Evolutionary conservation across 345 rosid species (phyloP), one percentile per base, ranked within the genome.

Genomic region (Laguncularia racemosa): DNA sequence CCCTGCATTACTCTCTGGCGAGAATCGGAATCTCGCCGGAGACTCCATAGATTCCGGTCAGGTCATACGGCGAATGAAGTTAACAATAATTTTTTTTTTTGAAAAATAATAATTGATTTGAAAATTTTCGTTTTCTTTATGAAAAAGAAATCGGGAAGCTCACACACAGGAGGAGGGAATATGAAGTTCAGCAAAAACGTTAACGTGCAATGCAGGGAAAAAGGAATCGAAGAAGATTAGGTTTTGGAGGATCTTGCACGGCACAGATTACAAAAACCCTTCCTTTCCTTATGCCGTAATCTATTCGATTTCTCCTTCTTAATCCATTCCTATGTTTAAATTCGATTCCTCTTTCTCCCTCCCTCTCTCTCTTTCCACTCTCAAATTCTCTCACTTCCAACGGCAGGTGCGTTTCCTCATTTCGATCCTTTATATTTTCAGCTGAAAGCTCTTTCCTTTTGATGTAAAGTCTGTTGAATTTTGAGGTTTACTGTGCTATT

Each of bases 131-230:
- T 33, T 33, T 33, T 33, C 40, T 33, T 33, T 33, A 33, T 33
- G 46, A 3, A 7, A 53, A 20, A 13, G 63, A 49, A 12, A 40
- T 7, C 33, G 55, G 20, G 10, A 13, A 16, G n/a, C n/a, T n/a
- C n/a, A 13, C 21, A 11, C 19, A 23, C 20, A 38, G 54, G 40
- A 47, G 26, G 15, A 6, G 20, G 21, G 16, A 45, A 16, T 57
- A 14, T 33, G 21, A 19, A 46, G 11, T 50, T 16, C 44, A 57
- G 43, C 55, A 60, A 13, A 49, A 71, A 45, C 66, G 83, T 67
- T 83, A 70, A 77, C 88, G 79, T 83, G 81, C 71, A 83, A 77
- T 79, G 81, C 72, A 62, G 88, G 81, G 64, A 73, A 79, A 67
- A 49, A 44, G 44, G 68, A 56, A 57, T 64, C 56, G 52, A 23